Percentiles rank a stretch among this genome's conserved stretches.
Conservation (phyloP, 495 filamentous ascomycete species). For the Penicillium ucsense region DNA sequence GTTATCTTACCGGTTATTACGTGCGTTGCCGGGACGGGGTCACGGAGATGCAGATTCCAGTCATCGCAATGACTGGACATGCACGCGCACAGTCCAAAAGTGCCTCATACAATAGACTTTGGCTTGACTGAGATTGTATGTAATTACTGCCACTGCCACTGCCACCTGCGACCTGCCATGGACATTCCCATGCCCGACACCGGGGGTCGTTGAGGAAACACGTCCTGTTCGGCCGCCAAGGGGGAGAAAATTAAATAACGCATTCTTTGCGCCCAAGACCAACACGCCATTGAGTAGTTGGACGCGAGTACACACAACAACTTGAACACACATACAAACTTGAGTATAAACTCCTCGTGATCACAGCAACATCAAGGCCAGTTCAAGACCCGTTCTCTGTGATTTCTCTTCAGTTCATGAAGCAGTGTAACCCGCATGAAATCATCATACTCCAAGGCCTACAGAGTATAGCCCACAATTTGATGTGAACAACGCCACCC, state of each 20-base stretch:
- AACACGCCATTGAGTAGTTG: too few relatives aligned
- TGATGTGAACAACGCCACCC: slow-evolving; percentile 12
- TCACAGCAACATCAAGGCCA: too few relatives aligned
- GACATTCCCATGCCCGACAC: slow-evolving; percentile 15
- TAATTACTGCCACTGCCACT: too few relatives aligned
- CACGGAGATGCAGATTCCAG: too few relatives aligned
- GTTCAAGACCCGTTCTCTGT: neutral
- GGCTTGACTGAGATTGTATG: too few relatives aligned
- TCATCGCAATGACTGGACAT: too few relatives aligned
- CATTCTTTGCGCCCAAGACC: neutral
- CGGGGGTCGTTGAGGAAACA: slow-evolving; percentile 20
- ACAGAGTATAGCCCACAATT: neutral
- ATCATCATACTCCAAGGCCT: too few relatives aligned
- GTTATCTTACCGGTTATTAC: neutral
- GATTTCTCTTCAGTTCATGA: neutral
- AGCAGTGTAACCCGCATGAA: neutral
- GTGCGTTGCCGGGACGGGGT: too few relatives aligned
- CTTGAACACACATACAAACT: too few relatives aligned
- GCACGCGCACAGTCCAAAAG: slow-evolving; percentile 1
- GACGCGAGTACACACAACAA: too few relatives aligned
- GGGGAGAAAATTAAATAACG: slow-evolving; percentile 10
- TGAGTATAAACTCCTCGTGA: too few relatives aligned
- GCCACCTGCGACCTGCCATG: neutral
- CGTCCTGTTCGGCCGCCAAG: neutral
- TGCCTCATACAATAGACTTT: slow-evolving; percentile 7